These are phyloP conservation scores for Nemophila menziesii DNA, from an alignment of 257 asterid genomes.

Conservation along the genomic window DNA sequence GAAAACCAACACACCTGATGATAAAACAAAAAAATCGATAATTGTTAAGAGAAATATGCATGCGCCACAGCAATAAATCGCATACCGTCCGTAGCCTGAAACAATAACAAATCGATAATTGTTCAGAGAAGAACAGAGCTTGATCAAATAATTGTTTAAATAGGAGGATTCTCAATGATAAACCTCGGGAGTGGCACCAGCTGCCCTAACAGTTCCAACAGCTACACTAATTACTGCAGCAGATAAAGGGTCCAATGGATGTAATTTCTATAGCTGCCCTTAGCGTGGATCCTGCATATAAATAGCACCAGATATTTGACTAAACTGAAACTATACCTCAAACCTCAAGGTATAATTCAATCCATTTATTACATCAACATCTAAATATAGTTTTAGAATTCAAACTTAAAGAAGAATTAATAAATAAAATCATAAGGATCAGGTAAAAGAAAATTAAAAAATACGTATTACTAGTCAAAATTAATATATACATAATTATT, in stretches of 20 bases:
- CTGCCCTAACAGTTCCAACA: slow-evolving; percentile 88
- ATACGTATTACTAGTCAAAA: no score
- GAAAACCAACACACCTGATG: no score
- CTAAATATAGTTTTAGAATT: no score
- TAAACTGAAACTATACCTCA: not conserved
- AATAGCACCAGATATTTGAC: slow-evolving; percentile 1
- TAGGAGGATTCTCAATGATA: slow-evolving; percentile 5
- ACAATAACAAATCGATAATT: no score
- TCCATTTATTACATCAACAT: no score
- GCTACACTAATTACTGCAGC: slow-evolving; percentile 88
- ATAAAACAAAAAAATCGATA: no score
- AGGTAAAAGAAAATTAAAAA: no score
- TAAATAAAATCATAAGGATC: no score
- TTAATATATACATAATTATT: no score
- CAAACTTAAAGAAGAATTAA: no score
- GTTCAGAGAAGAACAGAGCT: not conserved
- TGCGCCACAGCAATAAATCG: slow-evolving; percentile 90
- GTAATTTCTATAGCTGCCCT: slow-evolving; percentile 76
- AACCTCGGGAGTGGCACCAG: slow-evolving; percentile 99
- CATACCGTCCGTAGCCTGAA: slow-evolving; percentile 93
- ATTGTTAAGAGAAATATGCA: slow-evolving; percentile 94
- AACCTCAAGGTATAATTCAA: not conserved
- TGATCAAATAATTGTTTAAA: not conserved
- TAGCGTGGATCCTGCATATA: slow-evolving; percentile 39
- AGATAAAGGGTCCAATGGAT: slow-evolving; percentile 91